Base-by-base conservation (phyloP, 176 grass and related monocot genomes). In the Guadua angustifolia region DNA sequence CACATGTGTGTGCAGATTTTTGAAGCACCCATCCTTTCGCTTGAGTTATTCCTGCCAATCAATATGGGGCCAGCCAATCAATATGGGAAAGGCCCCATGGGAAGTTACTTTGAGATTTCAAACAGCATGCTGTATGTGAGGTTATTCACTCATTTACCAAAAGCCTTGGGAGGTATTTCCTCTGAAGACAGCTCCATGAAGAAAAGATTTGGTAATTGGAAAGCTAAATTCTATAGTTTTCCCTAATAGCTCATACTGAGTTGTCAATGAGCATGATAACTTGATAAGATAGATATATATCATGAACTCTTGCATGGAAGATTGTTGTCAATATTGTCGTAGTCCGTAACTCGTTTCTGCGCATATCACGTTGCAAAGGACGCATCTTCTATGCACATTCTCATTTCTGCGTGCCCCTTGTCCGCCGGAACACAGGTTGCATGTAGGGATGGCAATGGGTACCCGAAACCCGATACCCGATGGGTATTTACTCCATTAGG, bases 1-100 rank as follows among this genome's bases (percentile, higher is more conserved):
- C 65, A 77, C 38, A 45, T 78, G 33, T 1, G 3, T 22, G 7
- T 14, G 53, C 74, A 24, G 60, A 18, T 15, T 49, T 49, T 49
- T 49, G 46, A 49, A 49, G 14, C 46, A 49, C 25, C 6, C 7
- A 65, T 38, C 19, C 0, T 73, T 25, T 49, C 2, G 7, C 50
- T 33, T 46, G 5, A 24, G 29, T 79, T 85, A 65, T 74, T 45
- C 56, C 43, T 18, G 5, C 58, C 50, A 22, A 66, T 26, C 36
- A 79, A 7, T 38, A 60, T 25, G 79, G 50, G 71, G n/a, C n/a
- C n/a, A n/a, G 5, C 58, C 50, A 22, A 66, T 26, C 36, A 79
- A 7, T 38, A 60, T 25, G 79, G 50, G 71, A 58, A 65, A 50
- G 15, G 17, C 17, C 21, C 66, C 66, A 29, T 49, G 9, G 19